Base-by-base conservation (phyloP, 352 stramenopile species). In the Pythium dissimile region DNA sequence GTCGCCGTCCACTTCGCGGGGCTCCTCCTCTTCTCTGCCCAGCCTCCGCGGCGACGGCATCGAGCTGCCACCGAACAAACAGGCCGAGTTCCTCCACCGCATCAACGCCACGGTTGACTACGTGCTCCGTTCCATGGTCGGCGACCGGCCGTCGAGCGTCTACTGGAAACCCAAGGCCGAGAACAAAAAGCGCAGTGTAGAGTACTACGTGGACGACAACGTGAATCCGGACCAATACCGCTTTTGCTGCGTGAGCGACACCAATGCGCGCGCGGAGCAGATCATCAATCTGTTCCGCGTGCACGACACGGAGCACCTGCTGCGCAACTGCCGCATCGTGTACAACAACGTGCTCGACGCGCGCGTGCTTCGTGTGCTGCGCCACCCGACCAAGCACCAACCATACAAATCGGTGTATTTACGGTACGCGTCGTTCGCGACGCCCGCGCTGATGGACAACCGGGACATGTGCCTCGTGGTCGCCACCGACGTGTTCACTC, bases 231-330 rank as follows among this genome's bases (percentile, higher is more conserved):
- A 67, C 15, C 76, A 84, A 42, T 73, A 68, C 21, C 58, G 76
- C n/a, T 84, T 86, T 60, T 82, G 73, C 49, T 86, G 76, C 49
- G 73, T 82, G 27, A 72, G 47, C 37, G 64, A 78, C 34, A 73
- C 69, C 1, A 48, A 54, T 26, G 73, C 76, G 6, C 26, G 49
- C 1, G 60, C 73, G 24, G 60, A 75, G 16, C 73, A 86, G 0
- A 44, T 86, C 12, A 75, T 86, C 60, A 46, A 74, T 58, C 65
- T 86, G 3, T 86, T 84, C 49, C 46, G 74, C 10, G 32, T 80
- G 31, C 60, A 69, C 18, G 72, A 80, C 21, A 66, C 60, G 7
- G 63, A 75, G 0, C 54, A 66, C 4, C 52, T 80, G 47, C 45
- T 69, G 21, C 61, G 66, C 7, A 77, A 80, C 58, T 69, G 69